phyloP scores from a whole-genome alignment of 1,139 yeast genomes.

The Zygoascus meyerae region DNA sequence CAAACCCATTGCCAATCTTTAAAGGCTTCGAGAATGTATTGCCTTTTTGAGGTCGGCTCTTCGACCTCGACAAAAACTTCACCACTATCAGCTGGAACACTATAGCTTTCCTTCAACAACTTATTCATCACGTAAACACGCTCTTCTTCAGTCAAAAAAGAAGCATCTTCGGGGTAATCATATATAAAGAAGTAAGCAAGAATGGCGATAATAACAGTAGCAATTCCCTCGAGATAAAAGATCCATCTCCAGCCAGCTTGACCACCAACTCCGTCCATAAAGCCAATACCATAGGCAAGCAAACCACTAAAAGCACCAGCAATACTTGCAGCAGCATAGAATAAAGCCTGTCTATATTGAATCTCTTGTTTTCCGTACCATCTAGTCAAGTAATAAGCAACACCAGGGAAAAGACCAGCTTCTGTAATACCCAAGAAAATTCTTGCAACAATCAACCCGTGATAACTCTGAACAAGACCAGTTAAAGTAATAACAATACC shows the following conservation, averaged over 20 bases:
- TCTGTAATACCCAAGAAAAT: constrained; percentile 52
- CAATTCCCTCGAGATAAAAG: constrained; percentile 43
- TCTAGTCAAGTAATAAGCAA: constrained; percentile 22
- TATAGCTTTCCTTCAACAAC: constrained; percentile 34
- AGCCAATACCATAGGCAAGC: constrained; percentile 36
- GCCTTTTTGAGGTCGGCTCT: constrained; percentile 1
- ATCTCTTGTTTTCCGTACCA: constrained; percentile 33
- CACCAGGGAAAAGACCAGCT: constrained; percentile 51
- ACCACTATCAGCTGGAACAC: constrained; percentile 14
- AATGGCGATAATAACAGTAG: constrained; percentile 46
- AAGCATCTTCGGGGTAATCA: constrained; percentile 44
- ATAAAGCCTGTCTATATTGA: constrained; percentile 49
- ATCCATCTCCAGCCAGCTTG: constrained; percentile 57
- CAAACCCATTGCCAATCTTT: constrained; percentile 30
- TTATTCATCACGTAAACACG: constrained; percentile 42
- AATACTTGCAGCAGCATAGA: constrained; percentile 40
- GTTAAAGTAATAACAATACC: constrained; percentile 54
- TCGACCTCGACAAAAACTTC: constrained; percentile 11
- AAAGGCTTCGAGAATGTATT: constrained; percentile 20
- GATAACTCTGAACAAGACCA: constrained; percentile 50
- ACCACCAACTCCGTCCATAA: constrained; percentile 25
- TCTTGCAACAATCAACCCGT: constrained; percentile 46
- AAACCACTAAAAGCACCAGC: constrained; percentile 35
- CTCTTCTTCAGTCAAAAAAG: constrained; percentile 45
- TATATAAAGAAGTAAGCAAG: constrained; percentile 45